Evolutionary conservation across 139 green algal species (phyloP), one percentile per base, ranked within the genome.

Genomic region (Marvania coccoides): DNA sequence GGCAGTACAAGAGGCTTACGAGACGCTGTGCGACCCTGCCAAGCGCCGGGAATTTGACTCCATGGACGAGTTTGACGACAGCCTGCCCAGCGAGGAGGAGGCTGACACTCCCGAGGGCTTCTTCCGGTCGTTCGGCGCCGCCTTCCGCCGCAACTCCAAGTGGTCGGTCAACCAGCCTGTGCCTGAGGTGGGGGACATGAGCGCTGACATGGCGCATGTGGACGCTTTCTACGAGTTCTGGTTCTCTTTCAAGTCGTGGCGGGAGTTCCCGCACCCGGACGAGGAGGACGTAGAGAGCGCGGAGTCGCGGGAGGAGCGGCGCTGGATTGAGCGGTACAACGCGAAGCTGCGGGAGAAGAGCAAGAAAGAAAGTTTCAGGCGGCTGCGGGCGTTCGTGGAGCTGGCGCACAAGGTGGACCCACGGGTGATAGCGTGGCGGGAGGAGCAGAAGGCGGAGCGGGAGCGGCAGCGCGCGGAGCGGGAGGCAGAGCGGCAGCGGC

Each of bases 181-280:
- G 36, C 90, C 90, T 6, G 84, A 93, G 29, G 24, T 94, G 31
- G 88, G 90, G 7, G 83, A 91, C 36, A 78, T 83, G 3, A 40
- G 62, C 28, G 78, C 65, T 0, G 15, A 67, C 6, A 87, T 76
- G 48, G 66, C 31, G 14, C 38, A 63, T 38, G 90, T 97, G 29
- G 76, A 88, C 40, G 76, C 73, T 38, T 98, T 98, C 65, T 98
- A 98, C 71, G 83, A 96, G 77, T 98, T 98, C 60, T 98, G 92
- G 92, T 97, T 78, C 51, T 33, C 12, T 34, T 96, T 95, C 78
- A 90, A 87, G 72, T 91, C 78, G 7, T 98, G 92, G 92, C 72
- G 92, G 10, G 92, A 98, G 84, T 97, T 97, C 70, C 92, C 92
- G 1, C 89, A 98, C 70, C 84, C 84, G 0, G 92, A 97, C 54